Base-by-base conservation (phyloP, 1,284 basidiomycete genomes). In the Naganishia sp. region DNA sequence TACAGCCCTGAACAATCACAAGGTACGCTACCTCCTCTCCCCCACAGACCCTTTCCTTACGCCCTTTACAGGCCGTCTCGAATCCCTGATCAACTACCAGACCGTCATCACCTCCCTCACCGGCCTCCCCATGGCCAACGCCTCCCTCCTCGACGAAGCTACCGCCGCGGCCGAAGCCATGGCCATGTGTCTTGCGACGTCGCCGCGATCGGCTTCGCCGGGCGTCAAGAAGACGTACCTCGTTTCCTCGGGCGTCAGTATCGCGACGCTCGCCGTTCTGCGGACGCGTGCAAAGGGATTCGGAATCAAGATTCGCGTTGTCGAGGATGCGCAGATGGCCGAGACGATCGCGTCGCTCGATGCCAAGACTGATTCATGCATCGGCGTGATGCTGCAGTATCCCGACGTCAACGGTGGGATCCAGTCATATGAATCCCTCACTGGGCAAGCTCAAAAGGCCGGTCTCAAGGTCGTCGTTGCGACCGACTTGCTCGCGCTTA, bases 71-170 rank as follows among this genome's bases (percentile, higher is more conserved):
- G 92, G 92, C 62, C 93, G 95, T 68, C 85, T 99, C 65, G 95
- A 99, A 79, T 97, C 94, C 6, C 85, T 99, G 55, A 86, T 99
- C 76, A 99, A 99, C 81, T 99, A 88, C 78, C 95, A 99, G 82
- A 94, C 94, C 2, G 93, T 99, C 88, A 86, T 95, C 72, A 92
- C 88, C 82, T 97, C 94, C 43, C 83, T 99, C 73, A 97, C 95
- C 11, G 85, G 88, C 13, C 93, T 99, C 84, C 90, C 94, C 71
- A 93, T 98, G 70, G 90, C 94, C 46, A 96, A 96, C 74, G 92
- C 93, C 3, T 95, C 92, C 32, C 84, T 97, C 39, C 83, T 97
- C 31, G 92, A 94, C 74, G 92, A 94, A 79, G 89, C 90, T 1
- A 97, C 94, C 5, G 94, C 94, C 18, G 92, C 92, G 2, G 94